These are phyloP conservation scores for Leonotis leonurus DNA, from an alignment of 257 asterid genomes.

Conservation along the genomic window DNA sequence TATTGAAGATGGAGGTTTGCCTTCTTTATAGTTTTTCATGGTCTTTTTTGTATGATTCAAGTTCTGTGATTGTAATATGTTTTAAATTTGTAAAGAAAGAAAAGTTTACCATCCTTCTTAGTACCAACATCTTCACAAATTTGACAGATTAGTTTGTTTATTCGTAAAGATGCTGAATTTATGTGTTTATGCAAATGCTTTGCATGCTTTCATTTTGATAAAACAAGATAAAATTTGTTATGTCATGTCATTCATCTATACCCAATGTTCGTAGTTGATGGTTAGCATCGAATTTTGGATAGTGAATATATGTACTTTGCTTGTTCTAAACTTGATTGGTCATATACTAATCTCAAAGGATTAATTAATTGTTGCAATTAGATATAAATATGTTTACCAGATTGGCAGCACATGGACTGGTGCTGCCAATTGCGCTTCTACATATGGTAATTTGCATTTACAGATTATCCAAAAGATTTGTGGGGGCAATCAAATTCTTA, in stretches of 20 bases:
- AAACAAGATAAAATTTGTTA: not conserved
- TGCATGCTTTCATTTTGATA: not conserved
- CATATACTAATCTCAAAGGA: slow-evolving; percentile 1
- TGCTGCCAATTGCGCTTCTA: slow-evolving; percentile 20
- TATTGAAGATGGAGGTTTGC: slow-evolving; percentile 76
- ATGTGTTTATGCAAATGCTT: not conserved
- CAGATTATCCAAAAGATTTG: not conserved
- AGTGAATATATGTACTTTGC: not conserved
- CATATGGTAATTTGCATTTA: slow-evolving; percentile 21
- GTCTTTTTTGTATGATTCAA: not conserved
- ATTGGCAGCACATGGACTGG: slow-evolving; percentile 18
- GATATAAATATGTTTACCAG: slow-evolving; percentile 17
- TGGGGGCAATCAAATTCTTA: not conserved
- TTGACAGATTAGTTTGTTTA: not conserved
- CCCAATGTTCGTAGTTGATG: too few species aligned
- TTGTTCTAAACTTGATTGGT: slow-evolving; percentile 11
- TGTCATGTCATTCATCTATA: too few species aligned
- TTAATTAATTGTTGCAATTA: slow-evolving; percentile 11
- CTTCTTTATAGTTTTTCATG: slow-evolving; percentile 9
- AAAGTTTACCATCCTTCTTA: not conserved
- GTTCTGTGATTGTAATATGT: not conserved
- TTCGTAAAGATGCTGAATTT: slow-evolving; percentile 2
- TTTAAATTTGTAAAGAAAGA: not conserved
- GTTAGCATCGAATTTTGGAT: too few species aligned
- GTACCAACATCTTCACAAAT: not conserved